Conservation (phyloP, 179 eudicot genomes). For the Beta macrorhiza region DNA sequence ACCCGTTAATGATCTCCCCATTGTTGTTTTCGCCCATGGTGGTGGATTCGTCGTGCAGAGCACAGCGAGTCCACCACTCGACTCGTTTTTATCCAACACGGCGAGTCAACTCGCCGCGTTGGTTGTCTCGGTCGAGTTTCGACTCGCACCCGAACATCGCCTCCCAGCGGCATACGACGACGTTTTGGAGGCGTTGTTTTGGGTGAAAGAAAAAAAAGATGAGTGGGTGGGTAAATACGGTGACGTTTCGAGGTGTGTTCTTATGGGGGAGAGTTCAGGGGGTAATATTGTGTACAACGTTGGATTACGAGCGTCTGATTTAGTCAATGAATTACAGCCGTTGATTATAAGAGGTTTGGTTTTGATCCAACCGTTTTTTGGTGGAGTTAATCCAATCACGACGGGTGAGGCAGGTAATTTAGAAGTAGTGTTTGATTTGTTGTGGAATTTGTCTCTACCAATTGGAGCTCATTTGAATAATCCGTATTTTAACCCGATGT, state of each 20-base stretch:
- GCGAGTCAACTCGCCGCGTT: conserved; percentile 26
- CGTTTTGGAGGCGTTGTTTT: conserved; percentile 41
- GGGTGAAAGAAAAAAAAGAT: conserved; percentile 37
- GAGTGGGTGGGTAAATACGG: conserved; percentile 43
- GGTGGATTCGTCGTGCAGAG: conserved; percentile 47
- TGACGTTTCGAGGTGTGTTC: conserved; percentile 40
- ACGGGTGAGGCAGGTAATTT: conserved; percentile 37
- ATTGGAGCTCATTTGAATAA: conserved; percentile 31
- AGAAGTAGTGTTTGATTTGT: conserved; percentile 25
- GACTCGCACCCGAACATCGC: conserved; percentile 55
- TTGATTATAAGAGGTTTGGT: conserved; percentile 45
- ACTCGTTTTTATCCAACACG: conserved; percentile 30
- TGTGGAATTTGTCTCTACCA: conserved; percentile 56
- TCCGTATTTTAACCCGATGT: conserved; percentile 27
- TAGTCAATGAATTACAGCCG: conserved; percentile 31
- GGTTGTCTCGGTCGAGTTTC: conserved; percentile 47
- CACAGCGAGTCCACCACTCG: conserved; percentile 21
- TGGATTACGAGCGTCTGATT: conserved; percentile 33
- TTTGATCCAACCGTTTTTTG: conserved; percentile 44
- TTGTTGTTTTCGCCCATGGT: conserved; percentile 46
- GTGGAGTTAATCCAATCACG: conserved; percentile 36
- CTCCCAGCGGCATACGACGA: conserved; percentile 61
- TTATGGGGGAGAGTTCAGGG: conserved; percentile 56
- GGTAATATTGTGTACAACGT: conserved; percentile 48
- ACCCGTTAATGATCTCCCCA: background rate